Evolutionary conservation across 768 basidiomycete species (phyloP).

Genomic region (Coprinopsis sp.): DNA sequence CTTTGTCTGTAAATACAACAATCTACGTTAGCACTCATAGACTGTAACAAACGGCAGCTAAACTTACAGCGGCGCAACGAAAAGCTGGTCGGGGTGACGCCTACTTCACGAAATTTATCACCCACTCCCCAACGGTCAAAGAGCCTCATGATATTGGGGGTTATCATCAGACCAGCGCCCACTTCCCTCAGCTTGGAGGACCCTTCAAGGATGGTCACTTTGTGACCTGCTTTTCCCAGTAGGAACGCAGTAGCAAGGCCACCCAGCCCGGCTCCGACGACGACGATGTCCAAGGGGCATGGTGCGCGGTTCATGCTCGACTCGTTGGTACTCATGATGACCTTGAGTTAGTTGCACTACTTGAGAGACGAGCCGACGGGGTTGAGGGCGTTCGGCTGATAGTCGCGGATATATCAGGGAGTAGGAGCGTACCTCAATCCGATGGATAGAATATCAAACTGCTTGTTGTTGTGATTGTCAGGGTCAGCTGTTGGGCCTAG

Average conservation of each 20-base stretch:
- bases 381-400: no score
- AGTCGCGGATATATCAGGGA: no score
- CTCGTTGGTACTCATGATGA: no score
- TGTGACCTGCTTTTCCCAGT: slow-evolving; percentile 44
- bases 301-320: no score
- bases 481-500: no score
- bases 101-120: slow-evolving; percentile 31
- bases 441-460: no score
- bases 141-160: slow-evolving; percentile 37
- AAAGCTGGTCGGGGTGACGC: slow-evolving; percentile 35
- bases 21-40: no score
- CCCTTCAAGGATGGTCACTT: slow-evolving; percentile 44
- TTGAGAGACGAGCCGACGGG: no score
- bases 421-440: no score
- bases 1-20: no score
- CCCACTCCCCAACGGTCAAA: slow-evolving; percentile 49
- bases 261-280: slow-evolving; percentile 50
- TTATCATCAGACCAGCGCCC: slow-evolving; percentile 49
- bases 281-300: slow-evolving; percentile 27
- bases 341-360: no score
- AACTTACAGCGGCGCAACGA: slow-evolving; percentile 39
- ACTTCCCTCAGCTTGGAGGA: slow-evolving; percentile 37
- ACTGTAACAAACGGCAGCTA: background rate
- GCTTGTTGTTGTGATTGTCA: no score
- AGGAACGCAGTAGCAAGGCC: slow-evolving; percentile 43